Conservation (phyloP, 306 rosid genomes). For the Malus orientalis region DNA sequence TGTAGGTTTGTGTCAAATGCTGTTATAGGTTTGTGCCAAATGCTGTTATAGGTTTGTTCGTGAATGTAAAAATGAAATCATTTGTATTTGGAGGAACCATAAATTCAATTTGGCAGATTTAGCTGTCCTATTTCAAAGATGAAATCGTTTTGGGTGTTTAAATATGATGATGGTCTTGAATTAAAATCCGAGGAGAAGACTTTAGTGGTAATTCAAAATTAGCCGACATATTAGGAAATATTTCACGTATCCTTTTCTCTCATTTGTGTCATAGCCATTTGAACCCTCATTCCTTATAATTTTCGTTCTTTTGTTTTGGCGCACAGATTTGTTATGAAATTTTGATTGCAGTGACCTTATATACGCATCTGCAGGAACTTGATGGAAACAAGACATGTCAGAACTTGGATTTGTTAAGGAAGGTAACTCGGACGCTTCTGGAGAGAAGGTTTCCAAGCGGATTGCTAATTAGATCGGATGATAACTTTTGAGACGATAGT, state of each 20-base stretch:
- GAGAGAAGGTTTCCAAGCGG: constrained; percentile 20
- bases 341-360: not conserved
- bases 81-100: not conserved
- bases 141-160: not conserved
- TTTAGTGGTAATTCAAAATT: not conserved
- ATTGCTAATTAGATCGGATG: constrained; percentile 22
- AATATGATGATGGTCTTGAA: not conserved
- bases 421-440: constrained; percentile 8
- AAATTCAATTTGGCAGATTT: not conserved
- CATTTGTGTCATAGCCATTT: not conserved
- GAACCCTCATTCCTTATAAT: not conserved
- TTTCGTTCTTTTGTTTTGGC: not conserved
- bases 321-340: not conserved
- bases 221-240: not conserved
- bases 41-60: not conserved
- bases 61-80: not conserved
- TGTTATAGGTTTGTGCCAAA: not conserved
- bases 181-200: not conserved
- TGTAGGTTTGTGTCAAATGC: not conserved
- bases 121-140: not conserved
- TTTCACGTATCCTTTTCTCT: not conserved
- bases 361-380: constrained; percentile 59
- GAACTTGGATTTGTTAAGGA: constrained; percentile 75
- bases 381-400: constrained; percentile 93
- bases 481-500: not conserved